A percentile compares a stretch with the other conserved stretches of the same genome.
phyloP scores from a whole-genome alignment of 1,284 basidiomycete species.

The Ustilago esculenta region DNA sequence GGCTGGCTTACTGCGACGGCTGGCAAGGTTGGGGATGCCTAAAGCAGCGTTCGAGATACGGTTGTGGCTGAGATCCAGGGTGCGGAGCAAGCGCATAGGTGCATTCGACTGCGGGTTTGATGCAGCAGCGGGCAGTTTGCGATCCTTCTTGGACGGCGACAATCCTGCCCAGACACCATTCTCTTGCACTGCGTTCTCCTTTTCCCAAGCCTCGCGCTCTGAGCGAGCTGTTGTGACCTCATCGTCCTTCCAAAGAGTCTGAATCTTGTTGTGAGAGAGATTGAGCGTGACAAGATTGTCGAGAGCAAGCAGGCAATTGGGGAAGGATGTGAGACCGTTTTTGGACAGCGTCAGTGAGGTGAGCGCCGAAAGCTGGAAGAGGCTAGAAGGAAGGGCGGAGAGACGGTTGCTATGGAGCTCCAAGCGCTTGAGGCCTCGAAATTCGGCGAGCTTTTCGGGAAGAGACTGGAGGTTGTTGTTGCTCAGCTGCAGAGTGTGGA shows the following conservation, averaged over 20 bases:
- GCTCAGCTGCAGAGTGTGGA: slow-evolving; percentile 48
- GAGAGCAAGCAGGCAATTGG: slow-evolving; percentile 47
- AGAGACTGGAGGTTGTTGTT: slow-evolving; percentile 50
- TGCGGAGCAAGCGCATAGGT: slow-evolving; percentile 44
- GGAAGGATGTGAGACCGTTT: slow-evolving; percentile 52
- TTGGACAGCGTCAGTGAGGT: slow-evolving; percentile 54
- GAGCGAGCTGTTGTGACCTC: slow-evolving; percentile 25
- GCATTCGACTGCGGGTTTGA: not conserved
- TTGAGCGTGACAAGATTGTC: slow-evolving; percentile 55
- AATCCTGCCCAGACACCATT: slow-evolving; percentile 55
- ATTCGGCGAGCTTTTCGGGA: slow-evolving; percentile 48
- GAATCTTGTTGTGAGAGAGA: slow-evolving; percentile 58
- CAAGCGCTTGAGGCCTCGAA: slow-evolving; percentile 49
- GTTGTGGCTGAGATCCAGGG: slow-evolving; percentile 56
- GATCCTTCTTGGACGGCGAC: slow-evolving; percentile 41
- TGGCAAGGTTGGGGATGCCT: slow-evolving; percentile 31
- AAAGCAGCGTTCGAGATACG: slow-evolving; percentile 49
- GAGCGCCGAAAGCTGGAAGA: slow-evolving; percentile 50
- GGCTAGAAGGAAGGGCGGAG: slow-evolving; percentile 27
- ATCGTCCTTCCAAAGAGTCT: slow-evolving; percentile 48
- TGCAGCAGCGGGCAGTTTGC: slow-evolving; percentile 9
- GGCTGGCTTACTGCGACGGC: slow-evolving; percentile 18
- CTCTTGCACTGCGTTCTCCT: slow-evolving; percentile 35
- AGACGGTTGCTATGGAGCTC: slow-evolving; percentile 61
- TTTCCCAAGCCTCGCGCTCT: slow-evolving; percentile 42